Evolutionary conservation across 2,329 filamentous ascomycete species (phyloP).

Genomic region (Sarocladium brachiariae): DNA sequence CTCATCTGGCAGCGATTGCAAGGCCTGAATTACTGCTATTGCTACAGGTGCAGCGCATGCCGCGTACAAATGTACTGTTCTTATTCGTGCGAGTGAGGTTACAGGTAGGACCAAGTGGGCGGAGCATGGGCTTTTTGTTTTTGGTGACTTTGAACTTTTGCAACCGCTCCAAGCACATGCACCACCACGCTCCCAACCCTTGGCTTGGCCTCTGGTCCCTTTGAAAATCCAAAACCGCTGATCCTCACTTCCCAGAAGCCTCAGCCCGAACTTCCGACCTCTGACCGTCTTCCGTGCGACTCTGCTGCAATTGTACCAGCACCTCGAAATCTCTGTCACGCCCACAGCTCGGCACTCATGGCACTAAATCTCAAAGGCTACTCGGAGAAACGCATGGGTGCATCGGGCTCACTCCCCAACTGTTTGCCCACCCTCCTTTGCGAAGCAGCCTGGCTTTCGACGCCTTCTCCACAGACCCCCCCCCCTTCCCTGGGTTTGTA

Average conservation of each 20-base stretch:
- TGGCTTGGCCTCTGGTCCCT: background rate
- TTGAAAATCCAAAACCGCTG: background rate
- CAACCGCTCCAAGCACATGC: slow-evolving; percentile 1
- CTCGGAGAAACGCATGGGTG: background rate
- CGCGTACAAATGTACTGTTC: background rate
- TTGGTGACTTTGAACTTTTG: slow-evolving; percentile 6
- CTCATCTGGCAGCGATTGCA: too few species aligned
- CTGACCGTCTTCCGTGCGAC: slow-evolving; percentile 1
- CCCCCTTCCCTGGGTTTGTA: slow-evolving; percentile 2
- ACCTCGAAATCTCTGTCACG: too few species aligned
- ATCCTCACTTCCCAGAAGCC: background rate
- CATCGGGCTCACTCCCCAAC: background rate
- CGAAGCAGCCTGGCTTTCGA: background rate
- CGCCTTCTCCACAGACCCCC: slow-evolving; percentile 1
- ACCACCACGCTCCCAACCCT: background rate
- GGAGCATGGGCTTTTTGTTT: slow-evolving; percentile 6
- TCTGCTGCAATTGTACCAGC: too few species aligned
- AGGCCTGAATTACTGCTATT: too few species aligned
- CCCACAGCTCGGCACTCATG: too few species aligned
- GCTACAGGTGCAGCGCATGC: background rate
- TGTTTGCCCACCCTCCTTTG: background rate
- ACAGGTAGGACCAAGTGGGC: background rate
- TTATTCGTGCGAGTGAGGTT: background rate
- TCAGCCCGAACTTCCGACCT: background rate
- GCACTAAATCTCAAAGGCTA: too few species aligned